Conservation (phyloP, 345 rosid genomes). For the Viola odorata region DNA sequence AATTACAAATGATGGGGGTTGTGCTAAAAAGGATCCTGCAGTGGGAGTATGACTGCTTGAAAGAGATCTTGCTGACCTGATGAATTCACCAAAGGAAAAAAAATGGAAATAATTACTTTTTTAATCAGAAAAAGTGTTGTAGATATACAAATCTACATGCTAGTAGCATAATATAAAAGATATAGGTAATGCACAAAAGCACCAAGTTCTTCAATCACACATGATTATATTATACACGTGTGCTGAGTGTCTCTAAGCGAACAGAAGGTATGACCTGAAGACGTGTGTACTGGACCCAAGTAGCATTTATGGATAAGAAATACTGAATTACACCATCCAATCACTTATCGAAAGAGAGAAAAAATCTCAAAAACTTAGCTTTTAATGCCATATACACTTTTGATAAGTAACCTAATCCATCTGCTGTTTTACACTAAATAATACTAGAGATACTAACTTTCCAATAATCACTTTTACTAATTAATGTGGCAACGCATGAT, state of each 20-base stretch:
- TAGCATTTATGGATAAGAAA: too few relatives aligned
- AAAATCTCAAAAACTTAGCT: too few relatives aligned
- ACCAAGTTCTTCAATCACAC: background rate
- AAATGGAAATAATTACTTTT: background rate
- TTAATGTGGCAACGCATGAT: too few relatives aligned
- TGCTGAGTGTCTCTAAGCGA: background rate
- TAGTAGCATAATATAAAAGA: background rate
- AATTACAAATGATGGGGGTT: slow-evolving; percentile 28
- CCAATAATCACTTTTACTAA: too few relatives aligned
- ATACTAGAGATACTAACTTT: too few relatives aligned
- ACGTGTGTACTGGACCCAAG: too few relatives aligned
- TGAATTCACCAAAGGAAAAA: background rate
- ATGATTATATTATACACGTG: background rate
- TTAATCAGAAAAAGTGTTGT: background rate
- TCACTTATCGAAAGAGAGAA: too few relatives aligned
- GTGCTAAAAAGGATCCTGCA: slow-evolving; percentile 49
- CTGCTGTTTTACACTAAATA: too few relatives aligned
- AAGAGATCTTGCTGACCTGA: slow-evolving; percentile 82
- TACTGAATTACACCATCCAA: too few relatives aligned
- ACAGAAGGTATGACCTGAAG: background rate
- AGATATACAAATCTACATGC: too few relatives aligned
- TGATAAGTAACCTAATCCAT: too few relatives aligned
- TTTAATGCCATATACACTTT: too few relatives aligned
- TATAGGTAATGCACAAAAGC: background rate
- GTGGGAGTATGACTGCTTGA: slow-evolving; percentile 72